Evolutionary conservation across 2,329 filamentous ascomycete species (phyloP), one percentile per base, ranked within the genome.

Genomic region (Tolypocladium sp.): DNA sequence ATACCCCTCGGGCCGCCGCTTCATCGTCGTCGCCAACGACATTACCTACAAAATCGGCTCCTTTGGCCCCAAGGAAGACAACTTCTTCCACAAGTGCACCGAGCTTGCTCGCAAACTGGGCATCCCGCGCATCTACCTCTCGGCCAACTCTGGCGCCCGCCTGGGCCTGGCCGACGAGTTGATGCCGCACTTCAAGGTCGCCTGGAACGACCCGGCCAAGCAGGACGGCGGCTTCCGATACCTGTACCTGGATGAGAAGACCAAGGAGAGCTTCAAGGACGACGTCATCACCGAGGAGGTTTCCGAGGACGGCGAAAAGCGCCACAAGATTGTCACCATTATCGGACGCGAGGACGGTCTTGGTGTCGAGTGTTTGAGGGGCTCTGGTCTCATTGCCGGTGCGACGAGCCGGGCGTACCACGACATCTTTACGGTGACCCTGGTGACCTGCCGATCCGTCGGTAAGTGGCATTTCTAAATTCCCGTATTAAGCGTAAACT

Each of bases 41-140:
- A 99, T 99, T 74, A 99, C 94, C 22, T 97, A 91, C 84, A 95
- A 95, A 82, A 99, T 97, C 73, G 94, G 94, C 70, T 96, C 91
- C 2, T 99, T 99, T 73, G 94, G 94, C 57, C 94, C 94, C 46
- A 88, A 89, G 77, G 94, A 99, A 79, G 94, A 99, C 76, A 89
- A 90, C 68, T 99, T 96, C 85, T 99, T 99, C 86, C 84, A 95
- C 82, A 97, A 97, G 83, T 99, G 94, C 79, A 97, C 94, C 12
- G 92, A 99, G 76, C 82, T 97, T 65, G 94, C 94, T 63, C 88
- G 92, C 68, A 93, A 91, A 80, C 82, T 97, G 62, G 94, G 94
- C 44, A 96, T 99, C 69, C 94, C 94, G 30, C 90, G 94, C 67
- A 93, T 99, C 72, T 99, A 99, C 78, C 82, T 99, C 61, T 99